phyloP scores from a whole-genome alignment of 768 basidiomycete genomes.

The Termitomyces sp. region DNA sequence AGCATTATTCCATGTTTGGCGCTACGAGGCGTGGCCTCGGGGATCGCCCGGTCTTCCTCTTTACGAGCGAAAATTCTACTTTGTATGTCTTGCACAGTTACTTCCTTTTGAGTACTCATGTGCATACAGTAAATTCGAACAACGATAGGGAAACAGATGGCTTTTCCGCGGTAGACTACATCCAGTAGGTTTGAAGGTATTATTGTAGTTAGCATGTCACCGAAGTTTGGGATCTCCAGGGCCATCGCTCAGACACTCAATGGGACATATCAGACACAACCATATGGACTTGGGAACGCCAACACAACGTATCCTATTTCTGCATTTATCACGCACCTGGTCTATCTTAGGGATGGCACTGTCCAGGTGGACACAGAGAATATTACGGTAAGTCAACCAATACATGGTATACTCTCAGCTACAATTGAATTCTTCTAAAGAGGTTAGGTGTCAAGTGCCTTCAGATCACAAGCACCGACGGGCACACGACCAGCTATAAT shows the following conservation, averaged over 20 bases:
- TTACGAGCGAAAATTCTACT: slow-evolving; percentile 82
- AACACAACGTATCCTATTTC: slow-evolving; percentile 65
- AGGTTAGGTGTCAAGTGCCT: slow-evolving; percentile 56
- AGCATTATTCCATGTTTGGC: slow-evolving; percentile 87
- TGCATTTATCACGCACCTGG: slow-evolving; percentile 81
- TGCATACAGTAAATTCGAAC: slow-evolving; percentile 63
- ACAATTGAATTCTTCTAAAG: slow-evolving; percentile 25
- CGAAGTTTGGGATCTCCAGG: slow-evolving; percentile 26
- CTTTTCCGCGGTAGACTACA: slow-evolving; percentile 81
- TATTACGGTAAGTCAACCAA: slow-evolving; percentile 50
- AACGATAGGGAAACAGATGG: slow-evolving; percentile 91
- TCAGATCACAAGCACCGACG: slow-evolving; percentile 30
- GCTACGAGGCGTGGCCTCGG: slow-evolving; percentile 69
- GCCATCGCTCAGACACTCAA: slow-evolving; percentile 71
- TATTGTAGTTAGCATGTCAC: neutral
- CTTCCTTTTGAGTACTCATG: neutral
- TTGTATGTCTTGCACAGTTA: slow-evolving; percentile 39
- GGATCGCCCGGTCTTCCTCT: slow-evolving; percentile 67
- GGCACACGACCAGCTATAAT: slow-evolving; percentile 32
- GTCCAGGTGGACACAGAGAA: slow-evolving; percentile 56
- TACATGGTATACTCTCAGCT: neutral
- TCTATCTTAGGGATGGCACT: slow-evolving; percentile 61
- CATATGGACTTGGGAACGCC: slow-evolving; percentile 55
- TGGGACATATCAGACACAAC: slow-evolving; percentile 42
- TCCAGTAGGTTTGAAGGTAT: slow-evolving; percentile 41